These are phyloP conservation scores for Pleurotus eryngii DNA, from an alignment of 768 basidiomycete genomes.

Conservation along the genomic window DNA sequence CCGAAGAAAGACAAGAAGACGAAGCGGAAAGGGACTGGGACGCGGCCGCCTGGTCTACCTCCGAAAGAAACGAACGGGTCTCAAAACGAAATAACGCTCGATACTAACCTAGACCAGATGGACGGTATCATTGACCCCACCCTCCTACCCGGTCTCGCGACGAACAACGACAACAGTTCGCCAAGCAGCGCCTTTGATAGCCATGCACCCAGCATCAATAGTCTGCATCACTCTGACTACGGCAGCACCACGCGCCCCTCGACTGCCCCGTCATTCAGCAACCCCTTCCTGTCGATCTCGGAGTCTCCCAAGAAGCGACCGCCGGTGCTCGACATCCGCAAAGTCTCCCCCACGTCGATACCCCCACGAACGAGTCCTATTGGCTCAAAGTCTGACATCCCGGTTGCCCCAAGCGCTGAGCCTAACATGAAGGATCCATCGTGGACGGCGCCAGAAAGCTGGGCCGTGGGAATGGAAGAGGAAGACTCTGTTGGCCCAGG, in stretches of 20 bases:
- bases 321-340: constrained; percentile 24
- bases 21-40: constrained; percentile 30
- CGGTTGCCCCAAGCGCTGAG: constrained; percentile 1
- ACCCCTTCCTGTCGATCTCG: constrained; percentile 36
- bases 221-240: constrained; percentile 30
- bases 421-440: constrained; percentile 21
- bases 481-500: constrained; percentile 34
- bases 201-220: constrained; percentile 21
- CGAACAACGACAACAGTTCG: constrained; percentile 31
- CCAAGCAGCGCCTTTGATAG: constrained; percentile 41
- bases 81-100: constrained; percentile 44
- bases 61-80: constrained; percentile 28
- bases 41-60: constrained; percentile 26
- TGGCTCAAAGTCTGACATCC: constrained; percentile 5
- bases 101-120: constrained; percentile 72
- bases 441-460: constrained; percentile 77
- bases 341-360: constrained; percentile 52
- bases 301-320: constrained; percentile 21
- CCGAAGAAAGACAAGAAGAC: constrained; percentile 29
- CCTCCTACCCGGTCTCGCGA: constrained; percentile 17
- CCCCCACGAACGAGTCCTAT: constrained; percentile 8
- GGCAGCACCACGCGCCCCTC: constrained; percentile 19
- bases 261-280: constrained; percentile 33
- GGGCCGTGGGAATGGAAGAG: constrained; percentile 60
- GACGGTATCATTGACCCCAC: constrained; percentile 73